These are phyloP conservation scores for Trichothecium sympodiale DNA, from an alignment of 2,329 filamentous ascomycete species.

Conservation along the genomic window DNA sequence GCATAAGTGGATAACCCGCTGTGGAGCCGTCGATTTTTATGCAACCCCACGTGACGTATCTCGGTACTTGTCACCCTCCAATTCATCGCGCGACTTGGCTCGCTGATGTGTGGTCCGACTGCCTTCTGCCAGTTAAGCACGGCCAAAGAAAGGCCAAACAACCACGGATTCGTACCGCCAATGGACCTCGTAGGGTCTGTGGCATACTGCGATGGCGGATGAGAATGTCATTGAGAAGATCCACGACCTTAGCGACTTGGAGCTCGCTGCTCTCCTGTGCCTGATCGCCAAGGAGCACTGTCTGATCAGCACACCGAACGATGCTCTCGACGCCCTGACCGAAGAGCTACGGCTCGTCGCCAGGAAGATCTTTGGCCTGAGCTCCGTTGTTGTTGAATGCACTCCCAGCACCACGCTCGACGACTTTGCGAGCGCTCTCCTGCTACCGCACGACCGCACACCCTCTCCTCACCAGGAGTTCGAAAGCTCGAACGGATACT, in stretches of 20 bases:
- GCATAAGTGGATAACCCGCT: slow-evolving; percentile 12
- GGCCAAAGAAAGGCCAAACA: neutral
- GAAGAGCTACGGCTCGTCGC: slow-evolving; percentile 65
- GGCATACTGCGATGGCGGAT: slow-evolving; percentile 43
- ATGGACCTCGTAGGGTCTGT: slow-evolving; percentile 3
- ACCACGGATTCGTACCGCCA: neutral
- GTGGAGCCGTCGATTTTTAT: slow-evolving; percentile 6
- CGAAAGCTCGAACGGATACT: slow-evolving; percentile 2
- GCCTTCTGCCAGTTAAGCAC: no score
- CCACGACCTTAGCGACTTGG: slow-evolving; percentile 73
- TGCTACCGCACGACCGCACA: slow-evolving; percentile 20
- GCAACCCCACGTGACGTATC: slow-evolving; percentile 17
- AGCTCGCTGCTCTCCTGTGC: slow-evolving; percentile 75
- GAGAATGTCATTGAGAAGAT: slow-evolving; percentile 55
- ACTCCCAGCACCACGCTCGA: slow-evolving; percentile 64
- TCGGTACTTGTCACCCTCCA: slow-evolving; percentile 9
- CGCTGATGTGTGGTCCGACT: no score
- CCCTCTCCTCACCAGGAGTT: no score
- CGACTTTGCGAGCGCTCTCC: slow-evolving; percentile 64
- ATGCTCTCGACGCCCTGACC: slow-evolving; percentile 55
- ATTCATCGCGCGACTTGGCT: no score
- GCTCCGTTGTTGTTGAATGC: slow-evolving; percentile 61
- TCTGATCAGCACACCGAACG: slow-evolving; percentile 63
- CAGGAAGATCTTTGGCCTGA: slow-evolving; percentile 60
- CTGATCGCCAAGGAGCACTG: slow-evolving; percentile 78